Conservation (phyloP, 2,329 filamentous ascomycete genomes). For the Graphilbum fragrans region DNA sequence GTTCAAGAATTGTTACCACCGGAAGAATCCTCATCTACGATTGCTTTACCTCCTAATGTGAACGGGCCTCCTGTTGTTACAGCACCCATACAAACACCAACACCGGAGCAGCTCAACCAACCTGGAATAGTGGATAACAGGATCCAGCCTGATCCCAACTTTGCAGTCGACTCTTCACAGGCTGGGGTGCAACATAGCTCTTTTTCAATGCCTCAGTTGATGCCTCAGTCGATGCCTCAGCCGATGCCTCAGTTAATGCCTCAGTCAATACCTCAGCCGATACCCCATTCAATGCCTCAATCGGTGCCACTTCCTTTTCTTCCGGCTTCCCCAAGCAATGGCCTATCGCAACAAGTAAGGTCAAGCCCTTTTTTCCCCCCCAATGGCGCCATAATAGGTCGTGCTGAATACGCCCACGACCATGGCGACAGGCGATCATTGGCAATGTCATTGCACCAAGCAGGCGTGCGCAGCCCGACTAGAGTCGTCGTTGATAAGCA, state of each 20-base stretch:
- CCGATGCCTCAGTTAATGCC: neutral
- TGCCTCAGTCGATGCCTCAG: neutral
- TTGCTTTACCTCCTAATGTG: too few species aligned
- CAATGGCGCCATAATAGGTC: constrained; percentile 11
- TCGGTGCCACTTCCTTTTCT: neutral
- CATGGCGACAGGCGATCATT: constrained; percentile 29
- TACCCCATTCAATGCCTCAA: neutral
- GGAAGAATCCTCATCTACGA: too few species aligned
- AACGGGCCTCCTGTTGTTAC: too few species aligned
- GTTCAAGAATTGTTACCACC: too few species aligned
- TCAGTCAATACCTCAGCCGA: neutral
- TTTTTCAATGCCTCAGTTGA: neutral
- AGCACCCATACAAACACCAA: too few species aligned
- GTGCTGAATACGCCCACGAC: constrained; percentile 26
- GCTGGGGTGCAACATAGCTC: too few species aligned
- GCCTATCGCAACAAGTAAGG: neutral
- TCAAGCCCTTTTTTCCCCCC: constrained; percentile 13
- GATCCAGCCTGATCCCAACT: too few species aligned
- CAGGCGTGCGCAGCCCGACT: constrained; percentile 33
- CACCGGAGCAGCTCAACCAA: too few species aligned
- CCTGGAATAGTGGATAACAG: too few species aligned
- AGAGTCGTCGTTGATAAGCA: constrained; percentile 19
- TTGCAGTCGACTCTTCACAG: too few species aligned
- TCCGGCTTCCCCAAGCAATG: neutral
- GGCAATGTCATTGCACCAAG: constrained; percentile 31